phyloP scores from a whole-genome alignment of 495 filamentous ascomycete species.

The Penicillium paxilli region DNA sequence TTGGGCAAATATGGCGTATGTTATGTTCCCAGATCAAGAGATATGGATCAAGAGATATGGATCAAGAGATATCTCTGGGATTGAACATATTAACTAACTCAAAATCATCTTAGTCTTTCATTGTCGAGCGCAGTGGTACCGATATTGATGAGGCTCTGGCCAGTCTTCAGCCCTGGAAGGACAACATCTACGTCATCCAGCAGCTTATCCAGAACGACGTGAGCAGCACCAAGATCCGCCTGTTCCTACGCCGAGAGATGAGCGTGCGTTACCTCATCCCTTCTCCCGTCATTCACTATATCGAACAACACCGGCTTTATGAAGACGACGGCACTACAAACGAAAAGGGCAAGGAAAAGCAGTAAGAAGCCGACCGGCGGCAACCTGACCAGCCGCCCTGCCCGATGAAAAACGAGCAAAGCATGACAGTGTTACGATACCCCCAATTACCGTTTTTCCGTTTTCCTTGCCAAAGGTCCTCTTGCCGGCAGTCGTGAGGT shows the following conservation, averaged over 20 bases:
- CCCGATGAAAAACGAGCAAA: conserved; percentile 18
- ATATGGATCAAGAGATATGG: too few relatives aligned
- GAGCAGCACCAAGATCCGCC: conserved; percentile 82
- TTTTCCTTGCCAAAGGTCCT: conserved; percentile 5
- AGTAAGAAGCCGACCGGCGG: conserved; percentile 19
- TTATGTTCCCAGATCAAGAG: neutral
- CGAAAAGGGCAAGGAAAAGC: conserved; percentile 41
- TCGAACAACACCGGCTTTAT: conserved; percentile 73
- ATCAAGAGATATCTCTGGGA: too few relatives aligned
- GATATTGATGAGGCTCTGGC: conserved; percentile 82
- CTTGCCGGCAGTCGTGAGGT: conserved; percentile 1
- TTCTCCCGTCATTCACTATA: conserved; percentile 71
- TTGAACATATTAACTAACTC: too few relatives aligned
- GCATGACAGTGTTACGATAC: conserved; percentile 29
- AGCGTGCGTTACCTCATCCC: conserved; percentile 70
- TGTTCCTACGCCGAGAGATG: conserved; percentile 80
- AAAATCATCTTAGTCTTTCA: conserved; percentile 59
- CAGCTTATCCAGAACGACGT: conserved; percentile 91
- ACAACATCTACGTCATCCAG: conserved; percentile 84
- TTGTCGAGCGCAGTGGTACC: conserved; percentile 86
- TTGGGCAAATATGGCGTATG: conserved; percentile 74
- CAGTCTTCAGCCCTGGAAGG: conserved; percentile 67
- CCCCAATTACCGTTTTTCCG: conserved; percentile 9
- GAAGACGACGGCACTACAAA: conserved; percentile 56
- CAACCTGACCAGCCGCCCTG: conserved; percentile 10